Evolutionary conservation across 768 basidiomycete genomes (phyloP).

Genomic region (Suillus tomentosus): DNA sequence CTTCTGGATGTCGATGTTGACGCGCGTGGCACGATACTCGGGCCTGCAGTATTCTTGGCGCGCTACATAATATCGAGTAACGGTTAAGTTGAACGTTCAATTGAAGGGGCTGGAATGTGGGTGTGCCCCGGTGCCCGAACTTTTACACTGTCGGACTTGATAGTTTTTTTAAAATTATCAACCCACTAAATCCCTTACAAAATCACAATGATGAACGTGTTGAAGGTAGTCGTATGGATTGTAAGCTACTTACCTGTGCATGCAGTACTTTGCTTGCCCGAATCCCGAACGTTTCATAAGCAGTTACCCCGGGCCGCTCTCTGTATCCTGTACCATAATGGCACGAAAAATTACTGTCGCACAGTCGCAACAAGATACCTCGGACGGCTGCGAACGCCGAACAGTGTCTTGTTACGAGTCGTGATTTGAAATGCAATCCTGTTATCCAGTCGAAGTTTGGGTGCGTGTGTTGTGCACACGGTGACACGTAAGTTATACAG

Average conservation of each 20-base stretch:
- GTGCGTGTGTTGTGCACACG: background rate
- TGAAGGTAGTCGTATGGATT: background rate
- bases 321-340: background rate
- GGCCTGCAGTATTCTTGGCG: conserved; percentile 57
- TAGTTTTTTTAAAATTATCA: too few species aligned
- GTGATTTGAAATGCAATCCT: too few species aligned
- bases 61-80: conserved; percentile 21
- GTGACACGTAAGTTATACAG: background rate
- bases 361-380: background rate
- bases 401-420: background rate
- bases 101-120: too few species aligned
- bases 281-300: conserved; percentile 19
- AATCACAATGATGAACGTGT: background rate
- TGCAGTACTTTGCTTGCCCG: background rate
- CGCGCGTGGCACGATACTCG: conserved; percentile 73
- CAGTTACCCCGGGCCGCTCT: too few species aligned
- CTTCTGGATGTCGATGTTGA: conserved; percentile 62
- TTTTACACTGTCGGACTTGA: too few species aligned
- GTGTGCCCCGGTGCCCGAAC: too few species aligned
- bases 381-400: background rate
- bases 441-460: background rate
- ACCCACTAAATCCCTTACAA: too few species aligned
- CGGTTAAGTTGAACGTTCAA: background rate
- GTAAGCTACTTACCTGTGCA: background rate
- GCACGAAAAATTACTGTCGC: too few species aligned